Conservation (phyloP, 306 rosid genomes). For the Boehmeria nivea region DNA sequence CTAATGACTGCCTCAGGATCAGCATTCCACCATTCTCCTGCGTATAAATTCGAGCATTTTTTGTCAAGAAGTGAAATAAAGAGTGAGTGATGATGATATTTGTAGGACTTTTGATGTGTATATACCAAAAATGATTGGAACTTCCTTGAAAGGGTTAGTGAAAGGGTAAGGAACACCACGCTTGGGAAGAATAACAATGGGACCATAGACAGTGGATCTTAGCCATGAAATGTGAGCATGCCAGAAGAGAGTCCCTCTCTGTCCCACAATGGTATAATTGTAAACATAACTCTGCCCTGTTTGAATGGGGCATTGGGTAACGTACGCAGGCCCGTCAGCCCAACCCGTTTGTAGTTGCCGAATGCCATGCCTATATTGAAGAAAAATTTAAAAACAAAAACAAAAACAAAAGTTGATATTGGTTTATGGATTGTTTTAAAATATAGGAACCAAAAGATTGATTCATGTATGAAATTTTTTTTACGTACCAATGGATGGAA, state of each 20-base stretch:
- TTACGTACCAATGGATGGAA: slow-evolving; percentile 52
- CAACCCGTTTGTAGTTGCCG: slow-evolving; percentile 52
- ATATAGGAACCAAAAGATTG: no score
- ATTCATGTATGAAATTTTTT: background rate
- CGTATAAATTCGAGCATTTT: slow-evolving; percentile 4
- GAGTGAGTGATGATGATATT: background rate
- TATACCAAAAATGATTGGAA: slow-evolving; percentile 13
- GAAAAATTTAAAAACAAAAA: no score
- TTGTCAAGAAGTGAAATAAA: background rate
- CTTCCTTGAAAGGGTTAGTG: slow-evolving; percentile 8
- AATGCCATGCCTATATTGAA: slow-evolving; percentile 55
- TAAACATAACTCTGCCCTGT: slow-evolving; percentile 53
- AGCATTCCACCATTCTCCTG: slow-evolving; percentile 84
- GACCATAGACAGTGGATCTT: slow-evolving; percentile 53
- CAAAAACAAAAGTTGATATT: background rate
- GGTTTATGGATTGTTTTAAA: background rate
- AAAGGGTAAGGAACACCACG: slow-evolving; percentile 45
- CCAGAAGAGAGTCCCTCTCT: slow-evolving; percentile 66
- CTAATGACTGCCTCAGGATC: slow-evolving; percentile 59
- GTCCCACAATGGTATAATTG: slow-evolving; percentile 51
- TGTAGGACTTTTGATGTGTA: background rate
- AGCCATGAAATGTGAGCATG: slow-evolving; percentile 71
- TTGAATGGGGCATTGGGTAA: slow-evolving; percentile 70
- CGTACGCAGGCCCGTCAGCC: slow-evolving; percentile 72
- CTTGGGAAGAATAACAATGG: slow-evolving; percentile 51